Evolutionary conservation across 495 filamentous ascomycete species (phyloP).

Genomic region (Glutinoglossum americanum): DNA sequence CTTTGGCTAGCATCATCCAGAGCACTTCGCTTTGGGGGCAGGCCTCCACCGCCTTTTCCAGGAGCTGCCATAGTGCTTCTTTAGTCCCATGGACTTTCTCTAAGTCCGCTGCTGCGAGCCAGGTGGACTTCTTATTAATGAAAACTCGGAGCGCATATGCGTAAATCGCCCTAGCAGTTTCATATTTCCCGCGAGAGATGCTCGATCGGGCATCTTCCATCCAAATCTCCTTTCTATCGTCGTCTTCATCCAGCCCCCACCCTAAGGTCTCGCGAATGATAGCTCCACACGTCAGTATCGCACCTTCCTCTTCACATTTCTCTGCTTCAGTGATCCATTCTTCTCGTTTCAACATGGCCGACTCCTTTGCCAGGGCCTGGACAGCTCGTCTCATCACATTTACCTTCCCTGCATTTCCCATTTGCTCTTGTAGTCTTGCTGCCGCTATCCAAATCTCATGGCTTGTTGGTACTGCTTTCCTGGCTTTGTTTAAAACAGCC

Average conservation of each 20-base stretch:
- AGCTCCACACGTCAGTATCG: constrained; percentile 59
- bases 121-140: constrained; percentile 57
- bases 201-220: constrained; percentile 72
- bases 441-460: constrained; percentile 94
- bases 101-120: constrained; percentile 75
- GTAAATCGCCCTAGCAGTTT: constrained; percentile 82
- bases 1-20: constrained; percentile 89
- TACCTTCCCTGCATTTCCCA: constrained; percentile 47
- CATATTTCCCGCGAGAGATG: constrained; percentile 57
- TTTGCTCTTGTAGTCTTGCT: constrained; percentile 76
- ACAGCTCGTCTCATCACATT: constrained; percentile 90
- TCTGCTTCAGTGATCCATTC: constrained; percentile 94
- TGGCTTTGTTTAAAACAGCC: constrained; percentile 82
- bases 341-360: constrained; percentile 88
- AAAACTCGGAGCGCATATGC: constrained; percentile 80
- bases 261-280: constrained; percentile 89
- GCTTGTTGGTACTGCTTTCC: constrained; percentile 77
- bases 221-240: constrained; percentile 88
- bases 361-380: constrained; percentile 71
- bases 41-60: constrained; percentile 85
- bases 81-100: constrained; percentile 77
- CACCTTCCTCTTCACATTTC: constrained; percentile 83
- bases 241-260: constrained; percentile 86
- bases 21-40: constrained; percentile 77
- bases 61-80: constrained; percentile 58